Percentiles rank a stretch among this genome's conserved stretches.
phyloP scores from a whole-genome alignment of 2,329 filamentous ascomycete species.

The Colletotrichum sansevieriae region DNA sequence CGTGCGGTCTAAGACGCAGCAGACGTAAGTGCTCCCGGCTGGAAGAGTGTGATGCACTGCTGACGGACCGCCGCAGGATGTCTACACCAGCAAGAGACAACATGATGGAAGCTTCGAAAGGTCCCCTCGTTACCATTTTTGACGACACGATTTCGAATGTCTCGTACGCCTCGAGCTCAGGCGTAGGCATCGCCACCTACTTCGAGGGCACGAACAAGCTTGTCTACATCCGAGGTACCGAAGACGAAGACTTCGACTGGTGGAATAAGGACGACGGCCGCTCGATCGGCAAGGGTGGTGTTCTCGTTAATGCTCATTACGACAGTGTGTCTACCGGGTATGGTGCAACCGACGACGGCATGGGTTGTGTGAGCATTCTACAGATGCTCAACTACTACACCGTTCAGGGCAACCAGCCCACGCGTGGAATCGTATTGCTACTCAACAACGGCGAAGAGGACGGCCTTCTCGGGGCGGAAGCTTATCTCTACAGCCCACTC shows the following conservation, averaged over 20 bases:
- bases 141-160: conserved; percentile 85
- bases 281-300: conserved; percentile 75
- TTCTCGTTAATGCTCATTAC: conserved; percentile 95
- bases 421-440: conserved; percentile 83
- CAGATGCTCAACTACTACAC: conserved; percentile 92
- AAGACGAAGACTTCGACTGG: conserved; percentile 81
- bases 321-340: conserved; percentile 90
- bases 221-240: conserved; percentile 86
- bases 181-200: conserved; percentile 69
- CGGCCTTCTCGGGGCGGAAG: conserved; percentile 86
- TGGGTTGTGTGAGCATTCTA: conserved; percentile 87
- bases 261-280: conserved; percentile 68
- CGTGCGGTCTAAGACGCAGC: conserved; percentile 44
- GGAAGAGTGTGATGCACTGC: background rate
- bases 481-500: conserved; percentile 86
- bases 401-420: conserved; percentile 76
- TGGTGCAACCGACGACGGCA: conserved; percentile 93
- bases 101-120: conserved; percentile 41
- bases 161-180: conserved; percentile 66
- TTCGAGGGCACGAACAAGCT: conserved; percentile 95
- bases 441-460: conserved; percentile 98
- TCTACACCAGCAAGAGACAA: conserved; percentile 1
- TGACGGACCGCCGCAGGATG: background rate
- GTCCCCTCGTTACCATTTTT: conserved; percentile 74
- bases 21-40: conserved; percentile 31